Evolutionary conservation across 2,329 filamentous ascomycete species (phyloP), one percentile per base, ranked within the genome.

Genomic region (Pseudocercospora ulei): DNA sequence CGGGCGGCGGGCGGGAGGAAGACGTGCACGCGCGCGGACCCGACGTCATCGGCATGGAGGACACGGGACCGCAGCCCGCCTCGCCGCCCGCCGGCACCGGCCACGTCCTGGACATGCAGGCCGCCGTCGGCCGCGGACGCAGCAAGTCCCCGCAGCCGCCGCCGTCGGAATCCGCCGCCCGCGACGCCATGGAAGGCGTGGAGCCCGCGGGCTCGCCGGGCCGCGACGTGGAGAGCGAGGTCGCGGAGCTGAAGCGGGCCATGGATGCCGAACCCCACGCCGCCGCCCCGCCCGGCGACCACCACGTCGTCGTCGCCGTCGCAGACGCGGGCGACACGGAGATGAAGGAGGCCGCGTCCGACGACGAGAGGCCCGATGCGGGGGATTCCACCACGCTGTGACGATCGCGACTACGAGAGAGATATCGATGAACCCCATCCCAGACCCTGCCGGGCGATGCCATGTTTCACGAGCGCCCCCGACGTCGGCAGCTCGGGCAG

Each of bases 21-120:
- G 55, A 65, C 2, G 83, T 86, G 3, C 85, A 93, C 61, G 85
- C 82, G 0, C 73, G 85, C 25, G 88, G 88, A 0, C 90, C 90
- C 0, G 76, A 84, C 18, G 72, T 84, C 51, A 81, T 96, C 35
- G 88, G 87, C 3, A 76, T 86, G 43, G 78, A 83, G 51, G 90
- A 98, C 57, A 81, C 84, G 49, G 90, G 90, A 0, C 78, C 82
- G 6, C 87, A 70, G 83, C 25, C 57, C 8, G 25, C 52, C 1
- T 52, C 48, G 1, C 50, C 40, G 1, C 52, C 51, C 6, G 38
- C 27, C 11, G 40, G 20, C 4, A 31, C 26, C 9, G 33, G 35
- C 12, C 37, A 43, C 29, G 42, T 46, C 3, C 49, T 66, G 11
- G 61, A 65, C 41, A 55, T 66, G 44, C 61, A 66, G 30, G 62